Conservation (phyloP, 192 early-diverging fungal species). For the Coemansia sp. region DNA sequence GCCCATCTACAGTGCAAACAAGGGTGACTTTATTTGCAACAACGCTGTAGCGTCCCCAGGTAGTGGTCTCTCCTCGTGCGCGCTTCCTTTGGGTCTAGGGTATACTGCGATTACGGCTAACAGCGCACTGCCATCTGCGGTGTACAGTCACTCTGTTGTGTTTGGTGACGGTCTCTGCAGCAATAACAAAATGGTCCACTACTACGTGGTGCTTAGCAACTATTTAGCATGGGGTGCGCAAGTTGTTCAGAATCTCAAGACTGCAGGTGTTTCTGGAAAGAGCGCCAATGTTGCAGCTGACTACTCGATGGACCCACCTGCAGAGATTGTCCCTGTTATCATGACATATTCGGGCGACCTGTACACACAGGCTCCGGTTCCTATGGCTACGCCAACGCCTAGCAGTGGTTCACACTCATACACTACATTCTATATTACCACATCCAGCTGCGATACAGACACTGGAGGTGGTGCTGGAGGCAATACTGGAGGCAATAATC, state of each 20-base stretch:
- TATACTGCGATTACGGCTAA: conserved; percentile 21
- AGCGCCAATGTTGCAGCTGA: not conserved
- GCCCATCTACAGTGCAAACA: conserved; percentile 35
- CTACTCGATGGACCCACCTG: conserved; percentile 17
- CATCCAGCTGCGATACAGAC: conserved; percentile 4
- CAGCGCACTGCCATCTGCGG: conserved; percentile 19
- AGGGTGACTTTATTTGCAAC: conserved; percentile 29
- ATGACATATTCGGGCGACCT: conserved; percentile 32
- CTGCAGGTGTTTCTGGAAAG: not conserved
- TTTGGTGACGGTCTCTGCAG: conserved; percentile 36
- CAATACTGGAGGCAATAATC: not conserved
- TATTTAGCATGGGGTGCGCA: conserved; percentile 37
- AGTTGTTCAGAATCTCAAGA: not conserved
- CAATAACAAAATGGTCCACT: conserved; percentile 21
- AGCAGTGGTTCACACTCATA: not conserved
- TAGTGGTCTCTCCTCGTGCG: conserved; percentile 18
- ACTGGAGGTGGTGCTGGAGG: not conserved
- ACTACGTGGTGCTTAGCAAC: conserved; percentile 30
- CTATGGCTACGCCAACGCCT: not conserved
- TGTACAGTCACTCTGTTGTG: conserved; percentile 46
- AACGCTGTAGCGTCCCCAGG: not conserved
- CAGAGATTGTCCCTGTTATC: conserved; percentile 12
- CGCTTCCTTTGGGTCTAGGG: conserved; percentile 29
- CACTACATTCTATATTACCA: conserved; percentile 1
- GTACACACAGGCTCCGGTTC: conserved; percentile 14